These are phyloP conservation scores for Ophiostoma australiae DNA, from an alignment of 2,329 filamentous ascomycete genomes.

Conservation along the genomic window DNA sequence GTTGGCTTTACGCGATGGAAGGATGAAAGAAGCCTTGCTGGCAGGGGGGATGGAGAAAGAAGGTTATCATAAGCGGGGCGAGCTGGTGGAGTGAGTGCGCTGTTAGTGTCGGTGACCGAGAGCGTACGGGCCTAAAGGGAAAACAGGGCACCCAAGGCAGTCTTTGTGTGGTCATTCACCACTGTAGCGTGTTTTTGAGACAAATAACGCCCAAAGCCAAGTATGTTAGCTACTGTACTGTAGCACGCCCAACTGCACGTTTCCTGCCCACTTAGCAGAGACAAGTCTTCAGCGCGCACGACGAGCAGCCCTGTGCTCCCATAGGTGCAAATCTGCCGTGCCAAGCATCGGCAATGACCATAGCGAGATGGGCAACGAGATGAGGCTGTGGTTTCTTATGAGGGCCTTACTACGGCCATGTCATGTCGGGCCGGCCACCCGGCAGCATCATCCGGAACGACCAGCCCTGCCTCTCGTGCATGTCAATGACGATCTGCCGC, in stretches of 20 bases:
- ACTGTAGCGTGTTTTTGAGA: too few relatives aligned
- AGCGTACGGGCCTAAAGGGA: background rate
- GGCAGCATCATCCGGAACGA: constrained; percentile 33
- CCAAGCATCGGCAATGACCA: background rate
- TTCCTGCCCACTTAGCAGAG: background rate
- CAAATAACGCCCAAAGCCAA: too few relatives aligned
- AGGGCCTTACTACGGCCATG: background rate
- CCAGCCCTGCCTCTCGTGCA: constrained; percentile 32
- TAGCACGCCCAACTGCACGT: too few relatives aligned
- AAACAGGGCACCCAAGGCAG: background rate
- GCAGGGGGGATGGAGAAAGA: background rate
- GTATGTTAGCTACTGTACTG: too few relatives aligned
- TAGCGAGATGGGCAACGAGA: background rate
- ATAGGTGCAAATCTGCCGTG: background rate
- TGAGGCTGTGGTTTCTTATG: background rate
- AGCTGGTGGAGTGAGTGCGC: background rate
- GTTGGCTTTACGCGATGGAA: background rate
- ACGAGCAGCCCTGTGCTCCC: background rate
- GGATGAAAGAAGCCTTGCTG: background rate
- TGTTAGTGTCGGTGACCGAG: background rate
- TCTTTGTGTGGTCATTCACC: background rate
- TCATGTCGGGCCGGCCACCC: constrained; percentile 17
- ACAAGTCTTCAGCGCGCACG: background rate
- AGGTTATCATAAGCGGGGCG: background rate
- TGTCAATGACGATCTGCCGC: constrained; percentile 29